Evolutionary conservation across 257 asterid genomes (phyloP).

Genomic region (Buddleja alternifolia): DNA sequence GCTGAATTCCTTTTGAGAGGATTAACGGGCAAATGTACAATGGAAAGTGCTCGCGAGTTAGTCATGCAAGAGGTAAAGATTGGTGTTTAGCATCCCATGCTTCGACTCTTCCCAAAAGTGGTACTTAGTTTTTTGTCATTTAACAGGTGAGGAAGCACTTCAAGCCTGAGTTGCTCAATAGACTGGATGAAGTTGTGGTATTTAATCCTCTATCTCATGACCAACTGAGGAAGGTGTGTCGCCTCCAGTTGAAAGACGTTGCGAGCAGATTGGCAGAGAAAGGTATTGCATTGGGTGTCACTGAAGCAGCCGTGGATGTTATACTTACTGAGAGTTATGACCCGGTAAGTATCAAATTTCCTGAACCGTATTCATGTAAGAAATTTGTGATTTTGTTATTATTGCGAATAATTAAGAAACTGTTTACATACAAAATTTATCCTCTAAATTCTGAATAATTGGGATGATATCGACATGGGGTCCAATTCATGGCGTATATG

Average conservation of each 20-base stretch:
- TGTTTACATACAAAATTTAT: too few species aligned
- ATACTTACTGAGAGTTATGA: slow-evolving; percentile 77
- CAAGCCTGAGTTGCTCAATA: slow-evolving; percentile 84
- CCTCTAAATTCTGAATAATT: too few species aligned
- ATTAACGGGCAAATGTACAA: slow-evolving; percentile 61
- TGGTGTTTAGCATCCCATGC: neutral
- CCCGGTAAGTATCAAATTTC: slow-evolving; percentile 79
- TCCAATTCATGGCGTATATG: too few species aligned
- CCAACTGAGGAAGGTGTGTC: slow-evolving; percentile 79
- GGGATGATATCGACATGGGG: too few species aligned
- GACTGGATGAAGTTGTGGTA: slow-evolving; percentile 87
- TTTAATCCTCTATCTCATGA: slow-evolving; percentile 89
- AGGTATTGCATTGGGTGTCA: slow-evolving; percentile 83
- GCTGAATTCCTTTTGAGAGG: slow-evolving; percentile 75
- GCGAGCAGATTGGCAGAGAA: slow-evolving; percentile 83
- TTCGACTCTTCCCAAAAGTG: neutral
- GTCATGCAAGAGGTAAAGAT: slow-evolving; percentile 74
- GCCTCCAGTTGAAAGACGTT: slow-evolving; percentile 78
- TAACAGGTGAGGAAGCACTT: slow-evolving; percentile 87
- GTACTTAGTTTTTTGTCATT: neutral
- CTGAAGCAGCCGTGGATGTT: slow-evolving; percentile 75
- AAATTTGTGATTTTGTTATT: too few species aligned
- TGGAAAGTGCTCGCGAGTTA: slow-evolving; percentile 84
- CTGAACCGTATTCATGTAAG: too few species aligned
- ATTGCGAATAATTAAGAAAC: too few species aligned